These are phyloP conservation scores for Mycena venus DNA, from an alignment of 768 basidiomycete genomes.

Conservation along the genomic window DNA sequence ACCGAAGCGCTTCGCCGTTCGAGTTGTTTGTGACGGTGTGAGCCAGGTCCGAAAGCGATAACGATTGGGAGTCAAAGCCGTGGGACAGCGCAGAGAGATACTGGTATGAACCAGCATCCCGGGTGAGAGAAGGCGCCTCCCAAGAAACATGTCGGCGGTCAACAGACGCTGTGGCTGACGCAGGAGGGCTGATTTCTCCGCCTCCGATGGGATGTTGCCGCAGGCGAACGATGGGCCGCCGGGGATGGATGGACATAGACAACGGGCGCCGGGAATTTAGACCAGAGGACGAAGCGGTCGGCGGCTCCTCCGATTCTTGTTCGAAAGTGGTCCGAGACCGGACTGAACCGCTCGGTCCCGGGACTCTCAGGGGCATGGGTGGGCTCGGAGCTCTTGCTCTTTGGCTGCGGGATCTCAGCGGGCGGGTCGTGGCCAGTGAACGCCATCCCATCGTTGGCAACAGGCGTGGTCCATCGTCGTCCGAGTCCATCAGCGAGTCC, in stretches of 20 bases:
- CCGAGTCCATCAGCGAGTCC: conserved; percentile 16
- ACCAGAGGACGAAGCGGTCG: conserved; percentile 16
- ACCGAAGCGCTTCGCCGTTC: conserved; percentile 6
- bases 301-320: conserved; percentile 6
- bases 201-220: conserved; percentile 19
- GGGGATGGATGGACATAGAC: background rate
- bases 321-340: conserved; percentile 1
- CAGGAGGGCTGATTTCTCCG: conserved; percentile 27
- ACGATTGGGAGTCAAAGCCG: conserved; percentile 27
- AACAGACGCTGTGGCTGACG: conserved; percentile 25
- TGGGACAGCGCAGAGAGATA: conserved; percentile 30
- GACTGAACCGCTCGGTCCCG: background rate
- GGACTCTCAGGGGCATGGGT: background rate
- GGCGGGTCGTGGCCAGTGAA: background rate
- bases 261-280: conserved; percentile 18
- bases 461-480: background rate
- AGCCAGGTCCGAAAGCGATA: conserved; percentile 36
- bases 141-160: conserved; percentile 34
- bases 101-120: conserved; percentile 27
- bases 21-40: conserved; percentile 34
- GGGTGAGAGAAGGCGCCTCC: conserved; percentile 27
- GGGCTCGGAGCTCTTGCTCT: background rate
- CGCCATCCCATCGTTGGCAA: background rate
- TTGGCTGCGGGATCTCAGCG: background rate
- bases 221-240: conserved; percentile 22